phyloP scores from a whole-genome alignment of 352 stramenopile species.

The Globisporangium cylindrosporum region DNA sequence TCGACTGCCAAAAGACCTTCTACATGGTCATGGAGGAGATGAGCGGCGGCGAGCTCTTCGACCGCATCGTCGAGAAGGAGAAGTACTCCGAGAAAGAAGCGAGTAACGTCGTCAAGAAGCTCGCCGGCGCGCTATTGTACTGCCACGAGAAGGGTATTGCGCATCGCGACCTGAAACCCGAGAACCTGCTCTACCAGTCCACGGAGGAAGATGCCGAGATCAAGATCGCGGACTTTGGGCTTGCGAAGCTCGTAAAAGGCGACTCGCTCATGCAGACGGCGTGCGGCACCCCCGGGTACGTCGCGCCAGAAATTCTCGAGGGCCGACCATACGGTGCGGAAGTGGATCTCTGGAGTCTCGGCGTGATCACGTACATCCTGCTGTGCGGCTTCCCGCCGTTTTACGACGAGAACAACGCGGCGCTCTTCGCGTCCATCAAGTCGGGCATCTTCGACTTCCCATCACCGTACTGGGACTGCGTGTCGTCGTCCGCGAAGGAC shows the following conservation, averaged over 20 bases:
- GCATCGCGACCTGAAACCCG: constrained; percentile 87
- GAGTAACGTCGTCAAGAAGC: constrained; percentile 78
- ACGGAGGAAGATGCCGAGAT: constrained; percentile 89
- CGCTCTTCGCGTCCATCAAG: constrained; percentile 88
- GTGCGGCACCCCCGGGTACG: constrained; percentile 96
- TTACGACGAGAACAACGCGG: constrained; percentile 92
- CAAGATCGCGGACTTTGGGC: constrained; percentile 92
- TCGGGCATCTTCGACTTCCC: constrained; percentile 90
- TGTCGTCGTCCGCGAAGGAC: constrained; percentile 90
- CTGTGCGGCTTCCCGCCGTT: constrained; percentile 95
- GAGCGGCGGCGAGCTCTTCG: constrained; percentile 90
- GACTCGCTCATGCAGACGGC: constrained; percentile 94
- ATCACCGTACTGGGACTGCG: constrained; percentile 93
- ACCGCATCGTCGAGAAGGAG: constrained; percentile 90
- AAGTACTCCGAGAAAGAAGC: constrained; percentile 92
- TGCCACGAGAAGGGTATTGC: constrained; percentile 90
- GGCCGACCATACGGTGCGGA: constrained; percentile 91
- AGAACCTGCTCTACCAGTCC: constrained; percentile 88
- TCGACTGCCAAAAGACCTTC: constrained; percentile 87
- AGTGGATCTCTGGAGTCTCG: constrained; percentile 95
- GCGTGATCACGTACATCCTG: constrained; percentile 96
- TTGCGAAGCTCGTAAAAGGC: constrained; percentile 90
- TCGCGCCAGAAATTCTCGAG: constrained; percentile 95
- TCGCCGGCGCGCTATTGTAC: constrained; percentile 81
- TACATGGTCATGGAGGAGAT: constrained; percentile 93